A percentile compares a stretch with the other conserved stretches of the same genome.
Evolutionary conservation across 108 stramenopile species (phyloP).

Genomic region (Skeletonema tropicum): DNA sequence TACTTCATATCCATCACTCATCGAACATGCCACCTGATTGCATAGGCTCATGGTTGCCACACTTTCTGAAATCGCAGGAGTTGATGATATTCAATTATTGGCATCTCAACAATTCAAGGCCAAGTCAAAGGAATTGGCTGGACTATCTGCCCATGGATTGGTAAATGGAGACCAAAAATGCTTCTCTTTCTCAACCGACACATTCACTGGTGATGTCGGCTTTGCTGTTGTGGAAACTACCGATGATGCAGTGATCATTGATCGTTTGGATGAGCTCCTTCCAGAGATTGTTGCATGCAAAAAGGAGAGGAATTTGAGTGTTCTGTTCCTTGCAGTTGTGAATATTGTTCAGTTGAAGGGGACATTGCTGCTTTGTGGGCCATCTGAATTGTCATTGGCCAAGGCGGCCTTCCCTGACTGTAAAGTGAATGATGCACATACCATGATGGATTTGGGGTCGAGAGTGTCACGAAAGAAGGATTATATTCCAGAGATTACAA

Average conservation of each 20-base stretch:
- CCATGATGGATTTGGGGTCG: conserved; percentile 59
- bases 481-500: conserved; percentile 58
- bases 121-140: conserved; percentile 57
- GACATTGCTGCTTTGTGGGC: conserved; percentile 56
- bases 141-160: conserved; percentile 46
- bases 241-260: conserved; percentile 64
- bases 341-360: conserved; percentile 65
- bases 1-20: neutral
- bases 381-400: conserved; percentile 53
- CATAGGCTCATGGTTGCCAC: conserved; percentile 69
- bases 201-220: conserved; percentile 58
- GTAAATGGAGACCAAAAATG: conserved; percentile 81
- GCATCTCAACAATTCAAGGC: conserved; percentile 77
- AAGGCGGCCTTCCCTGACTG: conserved; percentile 48
- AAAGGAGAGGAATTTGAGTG: conserved; percentile 49
- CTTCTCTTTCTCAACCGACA: conserved; percentile 52
- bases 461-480: conserved; percentile 64
- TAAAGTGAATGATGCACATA: conserved; percentile 25
- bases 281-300: conserved; percentile 68
- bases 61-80: conserved; percentile 58
- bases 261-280: conserved; percentile 52
- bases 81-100: conserved; percentile 65
- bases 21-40: conserved; percentile 12
- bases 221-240: conserved; percentile 86
- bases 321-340: conserved; percentile 62